Evolutionary conservation across 352 stramenopile species (phyloP), one percentile per base, ranked within the genome.

Genomic region (Globisporangium nodosum): DNA sequence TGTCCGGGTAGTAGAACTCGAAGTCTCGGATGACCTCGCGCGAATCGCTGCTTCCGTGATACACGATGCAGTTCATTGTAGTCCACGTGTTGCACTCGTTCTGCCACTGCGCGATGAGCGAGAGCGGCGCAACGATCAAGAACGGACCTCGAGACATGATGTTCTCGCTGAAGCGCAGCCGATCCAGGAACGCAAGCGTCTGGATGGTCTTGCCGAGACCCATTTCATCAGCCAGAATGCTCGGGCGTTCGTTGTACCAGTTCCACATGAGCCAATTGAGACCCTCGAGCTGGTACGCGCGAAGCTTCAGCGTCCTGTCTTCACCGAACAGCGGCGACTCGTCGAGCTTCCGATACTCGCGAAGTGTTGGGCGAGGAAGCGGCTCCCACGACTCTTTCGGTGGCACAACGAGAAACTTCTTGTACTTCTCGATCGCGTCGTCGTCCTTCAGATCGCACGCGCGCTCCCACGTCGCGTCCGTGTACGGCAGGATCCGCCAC

Each of bases 41-140:
- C 31, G 97, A 86, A 15, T 89, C 85, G 7, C 87, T 87, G 59
- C 89, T 96, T 37, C 98, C 98, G 74, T 99, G 97, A 63, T 99
- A 99, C 1, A 99, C 90, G 52, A 99, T 90, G 46, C 96, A 98
- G 74, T 99, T 99, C 69, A 99, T 95, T 47, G 96, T 87, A 0
- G 97, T 99, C 98, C 98, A 99, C 39, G 76, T 94, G 52, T 98
- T 85, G 65, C 99, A 99, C 76, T 99, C 98, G 54, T 97, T 96
- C 63, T 99, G 81, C 98, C 98, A 99, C 66, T 99, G 97, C n/a
- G 92, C 83, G 55, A 99, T 95, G 1, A 98, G 97, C 27, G 95
- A 99, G 3, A 99, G 81, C 12, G 98, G 98, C 11, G 96, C 97
- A 12, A 99, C 92, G 27, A 99, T 93, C 6, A 99, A 81, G 67